phyloP scores from a whole-genome alignment of 352 stramenopile species.

The Globisporangium canariense region DNA sequence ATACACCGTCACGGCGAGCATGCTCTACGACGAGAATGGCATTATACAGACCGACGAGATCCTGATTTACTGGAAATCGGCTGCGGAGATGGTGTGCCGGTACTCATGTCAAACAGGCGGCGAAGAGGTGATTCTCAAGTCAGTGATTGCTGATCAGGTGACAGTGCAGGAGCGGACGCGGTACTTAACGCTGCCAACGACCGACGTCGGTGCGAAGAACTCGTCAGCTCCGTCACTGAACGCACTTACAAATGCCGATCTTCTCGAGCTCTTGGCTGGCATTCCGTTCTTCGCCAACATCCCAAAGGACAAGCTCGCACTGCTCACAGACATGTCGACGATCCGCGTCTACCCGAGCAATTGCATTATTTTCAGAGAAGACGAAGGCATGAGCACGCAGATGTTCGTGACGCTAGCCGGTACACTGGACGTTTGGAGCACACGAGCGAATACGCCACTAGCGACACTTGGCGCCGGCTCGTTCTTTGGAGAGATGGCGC shows the following conservation, averaged over 20 bases:
- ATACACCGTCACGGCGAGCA: conserved; percentile 16
- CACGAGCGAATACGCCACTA: conserved; percentile 37
- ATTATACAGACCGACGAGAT: conserved; percentile 39
- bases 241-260: conserved; percentile 62
- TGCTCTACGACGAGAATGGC: conserved; percentile 25
- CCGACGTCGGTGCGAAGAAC: conserved; percentile 31
- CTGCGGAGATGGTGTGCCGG: conserved; percentile 56
- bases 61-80: conserved; percentile 62
- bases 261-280: conserved; percentile 51
- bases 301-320: conserved; percentile 49
- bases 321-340: conserved; percentile 71
- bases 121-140: conserved; percentile 68
- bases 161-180: conserved; percentile 41
- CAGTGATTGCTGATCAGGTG: conserved; percentile 40
- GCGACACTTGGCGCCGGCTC: conserved; percentile 62
- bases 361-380: conserved; percentile 67
- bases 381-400: conserved; percentile 74
- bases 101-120: conserved; percentile 53
- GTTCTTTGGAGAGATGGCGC: conserved; percentile 81
- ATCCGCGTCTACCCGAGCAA: conserved; percentile 72
- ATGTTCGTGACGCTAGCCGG: conserved; percentile 78
- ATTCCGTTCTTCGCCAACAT: conserved; percentile 75
- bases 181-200: conserved; percentile 32
- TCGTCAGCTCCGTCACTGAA: conserved; percentile 40
- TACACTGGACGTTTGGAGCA: conserved; percentile 60